Evolutionary conservation across 2,329 filamentous ascomycete genomes (phyloP).

Genomic region (Gyromitra esculenta): DNA sequence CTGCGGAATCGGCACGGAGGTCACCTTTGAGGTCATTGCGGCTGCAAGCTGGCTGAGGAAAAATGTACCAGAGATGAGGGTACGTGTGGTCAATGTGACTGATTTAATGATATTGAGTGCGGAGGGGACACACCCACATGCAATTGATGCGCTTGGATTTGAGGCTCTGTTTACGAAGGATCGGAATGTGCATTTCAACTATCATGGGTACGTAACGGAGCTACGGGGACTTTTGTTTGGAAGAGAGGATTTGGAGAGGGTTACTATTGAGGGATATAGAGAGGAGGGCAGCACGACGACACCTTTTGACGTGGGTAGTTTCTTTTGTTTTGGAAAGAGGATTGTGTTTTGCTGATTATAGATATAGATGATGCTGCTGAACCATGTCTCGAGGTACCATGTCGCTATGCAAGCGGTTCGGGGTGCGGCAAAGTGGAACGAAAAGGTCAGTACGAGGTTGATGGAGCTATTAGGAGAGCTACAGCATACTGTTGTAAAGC

Average conservation of each 20-base stretch:
- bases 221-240: constrained; percentile 71
- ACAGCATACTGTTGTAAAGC: constrained; percentile 64
- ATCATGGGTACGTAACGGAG: constrained; percentile 72
- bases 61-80: constrained; percentile 65
- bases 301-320: constrained; percentile 66
- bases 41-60: constrained; percentile 68
- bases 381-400: constrained; percentile 70
- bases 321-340: not conserved
- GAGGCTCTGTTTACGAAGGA: constrained; percentile 68
- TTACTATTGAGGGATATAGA: constrained; percentile 69
- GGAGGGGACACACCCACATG: constrained; percentile 69
- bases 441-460: constrained; percentile 63
- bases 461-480: constrained; percentile 65
- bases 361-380: constrained; percentile 70
- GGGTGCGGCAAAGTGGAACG: constrained; percentile 64
- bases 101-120: constrained; percentile 72
- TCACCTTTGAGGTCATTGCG: constrained; percentile 72
- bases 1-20: constrained; percentile 72
- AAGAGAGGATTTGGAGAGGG: constrained; percentile 65
- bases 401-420: constrained; percentile 67
- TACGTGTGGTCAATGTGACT: constrained; percentile 73
- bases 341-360: not conserved
- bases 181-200: constrained; percentile 71
- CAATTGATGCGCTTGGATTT: constrained; percentile 66
- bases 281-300: constrained; percentile 74